Evolutionary conservation across 2,329 filamentous ascomycete species (phyloP).

Genomic region (Cercospora brassicicola): DNA sequence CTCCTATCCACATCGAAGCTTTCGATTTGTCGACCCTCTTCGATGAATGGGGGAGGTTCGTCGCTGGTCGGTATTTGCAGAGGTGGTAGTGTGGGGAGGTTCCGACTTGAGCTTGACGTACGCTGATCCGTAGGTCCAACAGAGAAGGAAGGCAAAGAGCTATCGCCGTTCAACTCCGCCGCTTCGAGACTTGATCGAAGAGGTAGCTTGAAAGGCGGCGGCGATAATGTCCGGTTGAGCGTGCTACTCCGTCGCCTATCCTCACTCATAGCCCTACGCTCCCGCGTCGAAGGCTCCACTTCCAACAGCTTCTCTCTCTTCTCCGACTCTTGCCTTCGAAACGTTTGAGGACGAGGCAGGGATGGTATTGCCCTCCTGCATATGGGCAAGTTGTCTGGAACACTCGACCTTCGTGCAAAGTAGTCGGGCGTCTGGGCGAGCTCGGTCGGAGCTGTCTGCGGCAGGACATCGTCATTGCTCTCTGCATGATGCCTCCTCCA

Average conservation of each 20-base stretch:
- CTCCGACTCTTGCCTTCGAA: slow-evolving; percentile 81
- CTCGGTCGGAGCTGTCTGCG: slow-evolving; percentile 29
- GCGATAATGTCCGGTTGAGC: slow-evolving; percentile 48
- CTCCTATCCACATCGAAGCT: slow-evolving; percentile 53
- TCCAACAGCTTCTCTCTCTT: slow-evolving; percentile 70
- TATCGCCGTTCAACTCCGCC: slow-evolving; percentile 13
- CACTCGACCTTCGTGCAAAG: slow-evolving; percentile 27
- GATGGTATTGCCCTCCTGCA: slow-evolving; percentile 59
- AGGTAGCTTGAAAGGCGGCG: slow-evolving; percentile 40
- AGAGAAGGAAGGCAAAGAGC: slow-evolving; percentile 7
- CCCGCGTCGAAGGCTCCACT: slow-evolving; percentile 61
- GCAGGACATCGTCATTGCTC: slow-evolving; percentile 17
- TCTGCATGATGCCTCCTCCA: slow-evolving; percentile 33
- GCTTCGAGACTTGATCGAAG: slow-evolving; percentile 44
- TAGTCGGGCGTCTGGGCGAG: slow-evolving; percentile 34
- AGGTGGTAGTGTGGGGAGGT: slow-evolving; percentile 25
- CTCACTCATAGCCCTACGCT: slow-evolving; percentile 70
- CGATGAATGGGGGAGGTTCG: slow-evolving; percentile 15
- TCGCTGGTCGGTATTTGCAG: slow-evolving; percentile 25
- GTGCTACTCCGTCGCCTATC: slow-evolving; percentile 49
- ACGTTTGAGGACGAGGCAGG: slow-evolving; percentile 73
- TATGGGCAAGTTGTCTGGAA: slow-evolving; percentile 28
- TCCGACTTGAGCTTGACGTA: slow-evolving; percentile 15
- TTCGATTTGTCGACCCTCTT: slow-evolving; percentile 38
- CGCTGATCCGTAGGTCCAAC: slow-evolving; percentile 3